Evolutionary conservation across 495 filamentous ascomycete species (phyloP).

Genomic region (Penicillium pulvis): DNA sequence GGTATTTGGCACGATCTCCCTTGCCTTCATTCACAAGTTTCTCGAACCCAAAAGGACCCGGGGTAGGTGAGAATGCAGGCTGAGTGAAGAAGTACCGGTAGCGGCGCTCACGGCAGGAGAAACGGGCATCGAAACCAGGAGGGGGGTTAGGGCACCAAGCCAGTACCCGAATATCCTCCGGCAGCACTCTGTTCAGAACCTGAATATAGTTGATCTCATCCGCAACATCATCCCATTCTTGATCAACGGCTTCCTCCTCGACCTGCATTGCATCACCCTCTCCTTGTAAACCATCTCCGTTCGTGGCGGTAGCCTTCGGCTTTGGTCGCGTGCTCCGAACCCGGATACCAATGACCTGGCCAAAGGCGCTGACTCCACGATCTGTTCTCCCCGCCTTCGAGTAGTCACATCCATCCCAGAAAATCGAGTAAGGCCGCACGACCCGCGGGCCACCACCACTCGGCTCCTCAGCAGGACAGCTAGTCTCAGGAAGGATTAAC

Average conservation of each 20-base stretch:
- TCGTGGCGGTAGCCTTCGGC: slow-evolving; percentile 21
- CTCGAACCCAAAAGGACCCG: slow-evolving; percentile 37
- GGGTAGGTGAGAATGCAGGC: slow-evolving; percentile 72
- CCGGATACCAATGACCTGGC: slow-evolving; percentile 83
- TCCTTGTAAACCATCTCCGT: slow-evolving; percentile 17
- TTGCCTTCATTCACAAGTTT: slow-evolving; percentile 23
- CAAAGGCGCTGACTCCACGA: slow-evolving; percentile 91
- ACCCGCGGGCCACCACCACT: slow-evolving; percentile 27
- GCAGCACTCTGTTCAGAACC: slow-evolving; percentile 82
- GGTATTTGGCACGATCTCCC: slow-evolving; percentile 31
- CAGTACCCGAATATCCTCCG: slow-evolving; percentile 83
- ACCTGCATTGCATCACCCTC: slow-evolving; percentile 25
- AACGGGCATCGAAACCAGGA: slow-evolving; percentile 82
- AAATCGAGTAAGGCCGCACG: slow-evolving; percentile 49
- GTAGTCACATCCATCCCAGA: slow-evolving; percentile 83
- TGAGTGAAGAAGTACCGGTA: slow-evolving; percentile 98
- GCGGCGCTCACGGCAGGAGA: slow-evolving; percentile 83
- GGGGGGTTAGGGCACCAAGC: slow-evolving; percentile 91
- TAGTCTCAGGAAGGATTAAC: slow-evolving; percentile 72
- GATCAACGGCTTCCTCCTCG: slow-evolving; percentile 32
- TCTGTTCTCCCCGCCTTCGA: slow-evolving; percentile 95
- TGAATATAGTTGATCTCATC: slow-evolving; percentile 84
- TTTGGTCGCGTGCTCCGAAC: slow-evolving; percentile 76
- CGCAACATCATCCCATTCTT: slow-evolving; percentile 68
- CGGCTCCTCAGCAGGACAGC: slow-evolving; percentile 29